phyloP scores from a whole-genome alignment of 2,329 filamentous ascomycete genomes.

The Coleophoma eucalyptorum region DNA sequence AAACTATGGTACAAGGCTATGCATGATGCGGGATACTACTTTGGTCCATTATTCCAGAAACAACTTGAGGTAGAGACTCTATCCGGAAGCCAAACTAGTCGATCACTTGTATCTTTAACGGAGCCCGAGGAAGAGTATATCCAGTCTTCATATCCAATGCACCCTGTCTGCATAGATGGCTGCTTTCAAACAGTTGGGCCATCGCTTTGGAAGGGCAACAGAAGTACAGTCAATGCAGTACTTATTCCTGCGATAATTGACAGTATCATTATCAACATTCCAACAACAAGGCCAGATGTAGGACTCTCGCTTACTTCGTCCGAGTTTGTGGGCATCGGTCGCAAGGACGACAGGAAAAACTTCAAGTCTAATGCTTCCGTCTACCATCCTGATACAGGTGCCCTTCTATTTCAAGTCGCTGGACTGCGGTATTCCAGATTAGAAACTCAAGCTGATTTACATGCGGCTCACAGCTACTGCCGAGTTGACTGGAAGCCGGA shows the following conservation, averaged over 20 bases:
- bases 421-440: constrained; percentile 14
- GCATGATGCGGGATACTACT: neutral
- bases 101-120: constrained; percentile 6
- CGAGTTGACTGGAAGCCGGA: constrained; percentile 14
- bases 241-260: constrained; percentile 18
- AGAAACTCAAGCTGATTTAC: constrained; percentile 1
- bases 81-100: neutral
- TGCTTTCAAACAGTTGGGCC: constrained; percentile 17
- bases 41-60: neutral
- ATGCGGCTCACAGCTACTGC: constrained; percentile 8
- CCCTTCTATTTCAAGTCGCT: constrained; percentile 10
- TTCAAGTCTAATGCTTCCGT: constrained; percentile 7
- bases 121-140: constrained; percentile 10
- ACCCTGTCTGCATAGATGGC: constrained; percentile 25
- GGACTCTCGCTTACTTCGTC: constrained; percentile 3
- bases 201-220: constrained; percentile 9
- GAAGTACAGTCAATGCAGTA: constrained; percentile 10
- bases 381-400: constrained; percentile 7
- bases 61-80: neutral
- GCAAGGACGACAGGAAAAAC: constrained; percentile 12
- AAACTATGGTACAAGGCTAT: constrained; percentile 4
- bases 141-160: constrained; percentile 26
- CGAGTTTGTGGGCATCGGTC: constrained; percentile 12
- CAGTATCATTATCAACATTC: constrained; percentile 13
- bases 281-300: neutral